Evolutionary conservation across 2,329 filamentous ascomycete species (phyloP).

Genomic region (Botryotinia convoluta): DNA sequence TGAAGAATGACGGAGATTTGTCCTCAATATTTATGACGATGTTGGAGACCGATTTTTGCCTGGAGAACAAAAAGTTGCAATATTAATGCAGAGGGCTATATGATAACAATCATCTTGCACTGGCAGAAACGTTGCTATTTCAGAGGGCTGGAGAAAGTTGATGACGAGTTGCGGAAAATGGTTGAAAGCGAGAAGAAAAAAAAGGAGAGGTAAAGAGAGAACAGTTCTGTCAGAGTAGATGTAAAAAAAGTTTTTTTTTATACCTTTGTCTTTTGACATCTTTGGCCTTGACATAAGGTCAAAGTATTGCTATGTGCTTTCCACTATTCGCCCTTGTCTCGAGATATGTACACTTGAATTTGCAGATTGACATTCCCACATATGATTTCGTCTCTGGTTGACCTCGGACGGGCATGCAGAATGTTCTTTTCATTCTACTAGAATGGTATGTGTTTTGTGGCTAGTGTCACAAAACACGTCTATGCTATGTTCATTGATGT

Average conservation of each 20-base stretch:
- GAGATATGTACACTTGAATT: not conserved
- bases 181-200: not conserved
- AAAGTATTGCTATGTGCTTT: not conserved
- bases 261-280: not conserved
- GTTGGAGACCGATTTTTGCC: not conserved
- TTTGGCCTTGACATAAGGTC: not conserved
- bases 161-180: not conserved
- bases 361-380: not conserved
- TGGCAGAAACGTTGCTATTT: not conserved
- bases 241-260: not conserved
- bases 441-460: not conserved
- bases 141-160: not conserved
- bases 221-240: not conserved
- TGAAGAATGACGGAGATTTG: not conserved
- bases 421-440: not conserved
- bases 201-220: not conserved
- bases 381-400: not conserved
- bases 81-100: not conserved
- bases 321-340: not conserved
- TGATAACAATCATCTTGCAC: not conserved
- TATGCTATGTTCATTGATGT: not conserved
- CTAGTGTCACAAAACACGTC: not conserved
- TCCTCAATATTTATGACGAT: not conserved
- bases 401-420: not conserved
- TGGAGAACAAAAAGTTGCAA: not conserved